Evolutionary conservation across 2,329 filamentous ascomycete genomes (phyloP), one percentile per base, ranked within the genome.

Genomic region (Podosphaera fusca): DNA sequence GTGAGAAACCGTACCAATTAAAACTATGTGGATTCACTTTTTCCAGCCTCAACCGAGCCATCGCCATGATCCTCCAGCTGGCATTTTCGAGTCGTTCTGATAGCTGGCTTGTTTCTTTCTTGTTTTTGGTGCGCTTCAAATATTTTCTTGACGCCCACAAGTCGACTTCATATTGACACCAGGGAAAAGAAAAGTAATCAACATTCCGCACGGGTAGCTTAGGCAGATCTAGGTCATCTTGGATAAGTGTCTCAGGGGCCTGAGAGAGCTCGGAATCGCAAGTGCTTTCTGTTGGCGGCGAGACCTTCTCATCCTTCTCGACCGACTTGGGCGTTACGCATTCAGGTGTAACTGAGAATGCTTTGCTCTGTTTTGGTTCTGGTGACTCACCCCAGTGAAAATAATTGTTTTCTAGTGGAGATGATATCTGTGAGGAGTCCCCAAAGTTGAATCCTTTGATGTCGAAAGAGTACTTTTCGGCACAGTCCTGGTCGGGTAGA

Each of bases 61-160:
- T 96, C 67, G 87, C 85, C 92, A 92, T 96, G 0, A 88, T 92
- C 67, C 92, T 79, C 92, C 92, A 98, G 0, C 88, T 95, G 2
- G 92, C 92, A 69, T 98, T 96, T 69, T 96, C 92, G 35, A 96
- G 71, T 55, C 92, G 77, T 38, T 82, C 82, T 9, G 29, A 52
- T 52, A 31, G 12, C 12, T 52, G 50, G 40, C 84, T 79, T 68
- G 95, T 90, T 63, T 80, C 81, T 62, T 94, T 94, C 56, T 86
- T 78, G 59, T 80, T 81, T 64, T 84, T 77, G 64, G 87, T 85
- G 34, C 85, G 82, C 14, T 89, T 81, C 63, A 96, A 87, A 67
- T 94, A 92, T 67, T 88, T 82, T 92, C 92, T 96, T 1, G 90
- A 95, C 4, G 86, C 84, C 89, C 89, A 96, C 14, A 96, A 94